These are phyloP conservation scores for Acanthamoeba royreba DNA, from an alignment of 208 protist species.

Conservation along the genomic window DNA sequence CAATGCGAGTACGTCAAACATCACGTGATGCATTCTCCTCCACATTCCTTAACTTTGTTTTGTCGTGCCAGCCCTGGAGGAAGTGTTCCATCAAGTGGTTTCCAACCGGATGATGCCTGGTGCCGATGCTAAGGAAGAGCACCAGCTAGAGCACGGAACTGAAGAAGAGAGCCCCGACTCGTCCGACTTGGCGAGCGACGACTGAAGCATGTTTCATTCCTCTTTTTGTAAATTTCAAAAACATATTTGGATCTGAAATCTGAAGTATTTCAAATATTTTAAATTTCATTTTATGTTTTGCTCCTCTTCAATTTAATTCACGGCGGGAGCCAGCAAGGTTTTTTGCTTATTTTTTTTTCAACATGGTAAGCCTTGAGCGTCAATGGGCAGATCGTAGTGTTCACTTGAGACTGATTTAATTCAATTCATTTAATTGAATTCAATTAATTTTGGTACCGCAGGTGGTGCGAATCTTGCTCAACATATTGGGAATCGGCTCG, in stretches of 20 bases:
- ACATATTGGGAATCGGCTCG: not conserved
- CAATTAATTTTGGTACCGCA: not conserved
- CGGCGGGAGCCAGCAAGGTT: too few relatives aligned
- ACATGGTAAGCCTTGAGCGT: too few relatives aligned
- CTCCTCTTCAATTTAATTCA: too few relatives aligned
- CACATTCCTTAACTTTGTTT: not conserved
- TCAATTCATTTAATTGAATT: not conserved
- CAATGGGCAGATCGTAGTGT: too few relatives aligned
- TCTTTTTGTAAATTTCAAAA: too few relatives aligned
- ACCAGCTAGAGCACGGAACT: not conserved
- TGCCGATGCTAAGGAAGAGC: not conserved
- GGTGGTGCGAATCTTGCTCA: not conserved
- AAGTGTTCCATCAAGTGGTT: constrained; percentile 6
- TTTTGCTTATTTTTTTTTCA: too few relatives aligned
- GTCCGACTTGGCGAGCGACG: too few relatives aligned
- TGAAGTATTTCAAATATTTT: too few relatives aligned
- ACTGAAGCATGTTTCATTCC: too few relatives aligned
- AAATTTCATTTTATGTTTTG: too few relatives aligned
- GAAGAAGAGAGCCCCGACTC: not conserved
- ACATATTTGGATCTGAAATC: too few relatives aligned
- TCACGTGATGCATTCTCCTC: not conserved
- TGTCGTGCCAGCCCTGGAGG: not conserved
- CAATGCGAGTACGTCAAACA: constrained; percentile 45
- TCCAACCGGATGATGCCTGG: not conserved
- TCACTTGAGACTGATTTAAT: not conserved